phyloP scores from a whole-genome alignment of 306 rosid species.

The Acacia crassicarpa region DNA sequence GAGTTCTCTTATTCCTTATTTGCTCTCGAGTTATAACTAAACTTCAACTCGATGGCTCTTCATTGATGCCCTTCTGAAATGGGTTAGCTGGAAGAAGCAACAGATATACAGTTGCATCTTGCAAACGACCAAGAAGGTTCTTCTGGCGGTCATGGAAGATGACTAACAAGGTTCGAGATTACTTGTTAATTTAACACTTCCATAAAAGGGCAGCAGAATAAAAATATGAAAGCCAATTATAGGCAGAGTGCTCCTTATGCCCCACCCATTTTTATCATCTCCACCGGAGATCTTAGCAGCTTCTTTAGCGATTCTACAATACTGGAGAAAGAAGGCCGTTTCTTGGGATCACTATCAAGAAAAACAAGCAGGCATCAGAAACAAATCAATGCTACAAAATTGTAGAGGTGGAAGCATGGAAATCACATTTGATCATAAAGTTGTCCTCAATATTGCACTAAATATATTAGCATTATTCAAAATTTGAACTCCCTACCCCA shows the following conservation, averaged over 20 bases:
- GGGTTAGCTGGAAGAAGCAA: conserved; percentile 33
- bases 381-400: neutral
- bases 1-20: conserved; percentile 17
- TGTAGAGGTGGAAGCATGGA: too few relatives aligned
- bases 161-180: conserved; percentile 26
- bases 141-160: conserved; percentile 21
- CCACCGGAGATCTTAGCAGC: conserved; percentile 79
- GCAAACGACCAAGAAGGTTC: conserved; percentile 36
- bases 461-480: too few relatives aligned
- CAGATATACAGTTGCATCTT: conserved; percentile 39
- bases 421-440: too few relatives aligned
- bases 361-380: conserved; percentile 33
- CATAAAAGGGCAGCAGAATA: conserved; percentile 18
- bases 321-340: conserved; percentile 67
- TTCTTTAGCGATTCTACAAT: conserved; percentile 85
- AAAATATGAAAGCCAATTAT: conserved; percentile 4
- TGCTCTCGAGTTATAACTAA: conserved; percentile 4
- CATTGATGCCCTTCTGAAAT: conserved; percentile 19
- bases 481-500: too few relatives aligned
- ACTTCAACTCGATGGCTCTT: conserved; percentile 22
- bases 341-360: conserved; percentile 66
- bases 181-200: conserved; percentile 34
- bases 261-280: conserved; percentile 61
- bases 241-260: conserved; percentile 22
- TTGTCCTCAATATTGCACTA: too few relatives aligned